Evolutionary conservation across 2,329 filamentous ascomycete genomes (phyloP).

Genomic region (Botrytis elliptica): DNA sequence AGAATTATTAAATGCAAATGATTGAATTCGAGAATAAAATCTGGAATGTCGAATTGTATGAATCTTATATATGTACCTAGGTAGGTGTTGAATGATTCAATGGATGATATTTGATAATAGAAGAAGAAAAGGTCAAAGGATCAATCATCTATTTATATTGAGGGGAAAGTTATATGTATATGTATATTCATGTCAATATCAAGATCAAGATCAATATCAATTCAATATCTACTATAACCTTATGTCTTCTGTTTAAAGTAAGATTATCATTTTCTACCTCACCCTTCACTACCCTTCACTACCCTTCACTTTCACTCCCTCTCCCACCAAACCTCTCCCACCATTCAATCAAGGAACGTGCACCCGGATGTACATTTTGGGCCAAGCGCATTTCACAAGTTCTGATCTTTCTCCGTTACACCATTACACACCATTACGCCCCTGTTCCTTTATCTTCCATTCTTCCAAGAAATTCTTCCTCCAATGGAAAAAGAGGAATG

Average conservation of each 20-base stretch:
- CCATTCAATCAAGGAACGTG: slow-evolving; percentile 5
- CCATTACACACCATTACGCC: not conserved
- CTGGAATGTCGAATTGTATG: not conserved
- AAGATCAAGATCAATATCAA: not conserved
- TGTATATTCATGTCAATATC: not conserved
- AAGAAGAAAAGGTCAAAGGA: not conserved
- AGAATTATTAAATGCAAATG: not conserved
- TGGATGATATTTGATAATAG: not conserved
- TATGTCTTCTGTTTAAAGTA: not conserved
- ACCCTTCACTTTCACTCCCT: not conserved
- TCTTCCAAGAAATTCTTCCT: slow-evolving; percentile 5
- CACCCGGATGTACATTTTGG: not conserved
- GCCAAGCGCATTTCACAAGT: not conserved
- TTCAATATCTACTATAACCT: not conserved
- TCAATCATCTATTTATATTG: not conserved
- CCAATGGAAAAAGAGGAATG: not conserved
- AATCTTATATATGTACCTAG: too few relatives aligned
- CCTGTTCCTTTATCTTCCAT: not conserved
- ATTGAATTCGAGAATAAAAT: not conserved
- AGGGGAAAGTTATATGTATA: not conserved
- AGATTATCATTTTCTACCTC: not conserved
- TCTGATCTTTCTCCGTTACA: not conserved
- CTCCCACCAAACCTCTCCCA: not conserved
- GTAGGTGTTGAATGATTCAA: not conserved
- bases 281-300: not conserved